Base-by-base conservation (phyloP, 139 green algal genomes). In the Picochlorum costavermella region DNA sequence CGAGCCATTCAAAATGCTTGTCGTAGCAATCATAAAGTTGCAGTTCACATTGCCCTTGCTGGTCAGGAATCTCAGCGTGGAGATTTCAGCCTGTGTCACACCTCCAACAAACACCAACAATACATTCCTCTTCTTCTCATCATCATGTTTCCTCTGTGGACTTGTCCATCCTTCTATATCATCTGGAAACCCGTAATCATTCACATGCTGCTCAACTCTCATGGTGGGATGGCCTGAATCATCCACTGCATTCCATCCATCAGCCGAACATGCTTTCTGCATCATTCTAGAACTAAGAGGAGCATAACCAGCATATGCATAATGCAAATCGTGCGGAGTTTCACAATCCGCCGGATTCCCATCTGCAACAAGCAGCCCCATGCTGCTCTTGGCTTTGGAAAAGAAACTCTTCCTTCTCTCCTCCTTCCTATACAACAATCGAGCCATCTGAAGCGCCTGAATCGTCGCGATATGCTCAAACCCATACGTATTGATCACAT, bases 91-190 rank as follows among this genome's bases (percentile, higher is more conserved):
- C 50, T 84, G 94, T 10, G 90, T 96, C 4, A 92, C 80, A 4
- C 90, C 90, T 11, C 90, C 90, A 14, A 96, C 73, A 60, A 96
- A 92, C 12, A 89, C 78, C 13, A 96, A 81, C 53, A 95, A 31
- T 33, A 92, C 86, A 16, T 63, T 78, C 46, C 50, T 60, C 49
- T n/a, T 6, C 8, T 71, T 29, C 20, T 23, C 20, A 23, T 23
- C 20, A 23, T 23, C 20, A 23, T 23, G 20, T 23, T 23, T 23
- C 20, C 20, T 23, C 20, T 23, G 20, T 23, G 20, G 1, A 31
- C 6, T 17, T 10, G n/a, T 30, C 6, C 8, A 28, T 55, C 40
- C 48, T 60, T 75, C 64, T 11, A 40, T 40, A 40, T 40, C 33
- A 8, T 64, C 40, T 28, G 67, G 60, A 61, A 63, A 62, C 5